Evolutionary conservation across 192 early-diverging fungal genomes (phyloP).

Genomic region (Entomortierella lignicola): DNA sequence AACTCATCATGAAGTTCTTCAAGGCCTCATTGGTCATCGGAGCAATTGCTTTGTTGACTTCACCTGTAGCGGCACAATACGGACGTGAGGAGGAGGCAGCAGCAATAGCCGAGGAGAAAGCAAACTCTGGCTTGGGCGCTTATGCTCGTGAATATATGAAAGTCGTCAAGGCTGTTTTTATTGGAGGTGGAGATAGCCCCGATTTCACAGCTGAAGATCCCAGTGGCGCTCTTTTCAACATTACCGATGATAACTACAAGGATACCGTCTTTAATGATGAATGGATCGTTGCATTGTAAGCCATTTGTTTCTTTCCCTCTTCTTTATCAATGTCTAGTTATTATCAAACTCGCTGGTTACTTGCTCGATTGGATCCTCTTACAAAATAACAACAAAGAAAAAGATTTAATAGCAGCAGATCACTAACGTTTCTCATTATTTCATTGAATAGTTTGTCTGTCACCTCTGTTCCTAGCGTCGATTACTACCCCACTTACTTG

Average conservation of each 20-base stretch:
- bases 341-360: too few relatives aligned
- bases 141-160: conserved; percentile 3
- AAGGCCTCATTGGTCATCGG: conserved; percentile 32
- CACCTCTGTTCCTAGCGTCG: conserved; percentile 18
- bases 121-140: too few relatives aligned
- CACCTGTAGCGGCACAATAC: conserved; percentile 40
- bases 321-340: too few relatives aligned
- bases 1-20: conserved; percentile 52
- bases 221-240: conserved; percentile 11
- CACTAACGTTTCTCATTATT: neutral
- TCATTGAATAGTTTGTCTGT: conserved; percentile 20
- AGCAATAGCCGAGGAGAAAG: neutral
- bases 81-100: conserved; percentile 16
- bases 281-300: conserved; percentile 50
- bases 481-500: conserved; percentile 47
- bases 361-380: neutral
- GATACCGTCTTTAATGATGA: conserved; percentile 41
- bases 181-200: neutral
- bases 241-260: conserved; percentile 46
- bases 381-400: too few relatives aligned
- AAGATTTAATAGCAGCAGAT: too few relatives aligned
- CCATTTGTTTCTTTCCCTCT: neutral
- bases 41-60: conserved; percentile 27
- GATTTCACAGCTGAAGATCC: conserved; percentile 17
- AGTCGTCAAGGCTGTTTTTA: conserved; percentile 22